These are phyloP conservation scores for Termitomyces eurrhizus DNA, from an alignment of 768 basidiomycete genomes.

Conservation along the genomic window DNA sequence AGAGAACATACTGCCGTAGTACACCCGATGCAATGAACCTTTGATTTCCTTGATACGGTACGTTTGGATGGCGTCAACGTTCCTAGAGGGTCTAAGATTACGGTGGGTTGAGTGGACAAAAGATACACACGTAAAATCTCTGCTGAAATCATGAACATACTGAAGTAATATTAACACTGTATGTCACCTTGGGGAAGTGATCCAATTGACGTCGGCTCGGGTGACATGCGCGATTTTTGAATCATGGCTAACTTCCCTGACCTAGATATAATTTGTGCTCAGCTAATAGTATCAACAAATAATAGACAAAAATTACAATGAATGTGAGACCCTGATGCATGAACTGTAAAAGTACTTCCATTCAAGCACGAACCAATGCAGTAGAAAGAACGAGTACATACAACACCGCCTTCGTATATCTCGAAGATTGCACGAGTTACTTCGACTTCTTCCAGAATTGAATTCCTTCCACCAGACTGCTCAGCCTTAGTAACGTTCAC, in stretches of 20 bases:
- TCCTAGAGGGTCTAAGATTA: conserved; percentile 34
- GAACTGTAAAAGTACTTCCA: conserved; percentile 43
- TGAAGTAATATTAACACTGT: background rate
- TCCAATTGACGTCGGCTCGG: conserved; percentile 80
- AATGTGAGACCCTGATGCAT: conserved; percentile 85
- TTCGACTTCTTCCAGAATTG: conserved; percentile 79
- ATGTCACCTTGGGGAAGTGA: conserved; percentile 61
- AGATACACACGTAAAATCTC: conserved; percentile 68
- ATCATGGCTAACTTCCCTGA: conserved; percentile 81
- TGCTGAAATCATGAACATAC: conserved; percentile 19
- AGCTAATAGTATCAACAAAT: background rate
- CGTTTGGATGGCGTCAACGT: conserved; percentile 75
- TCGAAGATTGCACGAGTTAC: conserved; percentile 82
- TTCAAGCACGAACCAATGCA: background rate
- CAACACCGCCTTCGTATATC: conserved; percentile 85
- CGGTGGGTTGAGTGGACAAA: background rate
- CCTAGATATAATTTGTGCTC: conserved; percentile 31
- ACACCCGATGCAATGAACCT: conserved; percentile 49
- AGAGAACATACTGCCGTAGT: conserved; percentile 64
- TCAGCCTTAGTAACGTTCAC: conserved; percentile 53
- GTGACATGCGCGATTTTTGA: conserved; percentile 64
- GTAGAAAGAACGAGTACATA: conserved; percentile 28
- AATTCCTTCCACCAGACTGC: conserved; percentile 27
- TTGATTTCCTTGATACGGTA: conserved; percentile 67
- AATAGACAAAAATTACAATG: conserved; percentile 43